Conservation (phyloP, 192 early-diverging fungal species). For the Coemansia sp. region DNA sequence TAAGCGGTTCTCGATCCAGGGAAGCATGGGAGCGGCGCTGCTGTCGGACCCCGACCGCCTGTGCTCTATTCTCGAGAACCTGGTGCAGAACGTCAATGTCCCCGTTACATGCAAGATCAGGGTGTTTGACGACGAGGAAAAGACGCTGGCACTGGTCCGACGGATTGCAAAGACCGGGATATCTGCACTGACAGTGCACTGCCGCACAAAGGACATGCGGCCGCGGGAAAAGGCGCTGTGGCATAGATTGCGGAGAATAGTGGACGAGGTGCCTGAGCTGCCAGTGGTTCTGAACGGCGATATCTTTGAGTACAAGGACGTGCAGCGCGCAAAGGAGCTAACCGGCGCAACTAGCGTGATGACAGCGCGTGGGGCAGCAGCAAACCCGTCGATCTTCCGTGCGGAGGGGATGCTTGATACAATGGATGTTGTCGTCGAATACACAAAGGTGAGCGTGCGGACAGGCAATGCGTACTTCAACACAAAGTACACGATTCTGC, state of each 20-base stretch:
- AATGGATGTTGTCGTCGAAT: constrained; percentile 62
- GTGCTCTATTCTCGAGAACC: constrained; percentile 67
- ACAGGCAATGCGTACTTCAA: constrained; percentile 77
- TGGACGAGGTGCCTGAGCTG: constrained; percentile 66
- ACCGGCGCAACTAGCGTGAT: constrained; percentile 74
- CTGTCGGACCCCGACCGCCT: constrained; percentile 81
- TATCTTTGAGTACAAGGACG: constrained; percentile 65
- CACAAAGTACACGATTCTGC: constrained; percentile 88
- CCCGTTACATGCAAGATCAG: constrained; percentile 91
- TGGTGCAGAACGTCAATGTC: constrained; percentile 71
- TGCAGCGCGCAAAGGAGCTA: constrained; percentile 59
- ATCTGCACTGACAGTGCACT: constrained; percentile 86
- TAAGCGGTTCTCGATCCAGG: constrained; percentile 90
- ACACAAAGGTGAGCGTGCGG: constrained; percentile 66
- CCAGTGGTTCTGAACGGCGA: constrained; percentile 95
- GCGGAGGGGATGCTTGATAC: constrained; percentile 59
- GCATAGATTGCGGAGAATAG: constrained; percentile 75
- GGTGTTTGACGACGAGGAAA: constrained; percentile 69
- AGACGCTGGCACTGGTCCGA: constrained; percentile 78
- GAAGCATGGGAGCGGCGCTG: constrained; percentile 93
- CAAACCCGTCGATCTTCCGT: constrained; percentile 87
- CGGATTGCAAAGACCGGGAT: constrained; percentile 86
- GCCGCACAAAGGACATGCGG: constrained; percentile 75
- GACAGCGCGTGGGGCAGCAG: constrained; percentile 86
- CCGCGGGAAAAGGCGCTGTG: constrained; percentile 82